Evolutionary conservation across 148 eudicot species (phyloP), one percentile per base, ranked within the genome.

Genomic region (Chenopodium formosanum): DNA sequence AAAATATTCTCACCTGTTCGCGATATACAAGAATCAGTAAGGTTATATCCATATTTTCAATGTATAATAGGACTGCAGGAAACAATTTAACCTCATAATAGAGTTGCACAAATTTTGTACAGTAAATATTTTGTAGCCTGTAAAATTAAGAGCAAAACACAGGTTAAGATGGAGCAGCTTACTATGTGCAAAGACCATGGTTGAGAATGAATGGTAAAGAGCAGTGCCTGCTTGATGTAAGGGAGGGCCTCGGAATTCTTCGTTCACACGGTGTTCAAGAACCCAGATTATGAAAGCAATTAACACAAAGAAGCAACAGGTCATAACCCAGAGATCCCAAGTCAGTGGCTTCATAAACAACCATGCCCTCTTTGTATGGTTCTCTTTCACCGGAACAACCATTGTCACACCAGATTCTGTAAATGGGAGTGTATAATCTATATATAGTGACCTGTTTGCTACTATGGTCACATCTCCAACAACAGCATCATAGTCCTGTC

Each of bases 391-490:
- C 9, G 85, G 80, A 19, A 78, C 83, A 7, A 83, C 79, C 79
- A 83, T 82, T 13, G 74, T 67, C 22, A 86, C 80, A 34, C 88
- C 86, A 23, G 86, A 83, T 34, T 81, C 86, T 8, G 81, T 74
- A 53, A 76, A 86, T 13, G 88, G 88, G 3, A 81, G 81, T 20
- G 88, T 83, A 40, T 81, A 86, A 66, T 83, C 88, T 4, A 73
- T 80, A 60, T 85, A 82, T 6, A 16, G 16, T 14, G 91, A 84
- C 23, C 94, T 77, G 34, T 84, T 88, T 14, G 89, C 70, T 4
- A 83, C 80, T 69, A 90, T 91, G 3, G 92, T 86, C 3, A 90
- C 78, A 75, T 91, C 92, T 16, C 92, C 94, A 17, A 83, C 85
- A 50, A 77, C 94, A 7, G 79, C 89, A 69, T 91, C 92, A 72